These are phyloP conservation scores for Pythium coloratum DNA, from an alignment of 352 stramenopile genomes.

Conservation along the genomic window DNA sequence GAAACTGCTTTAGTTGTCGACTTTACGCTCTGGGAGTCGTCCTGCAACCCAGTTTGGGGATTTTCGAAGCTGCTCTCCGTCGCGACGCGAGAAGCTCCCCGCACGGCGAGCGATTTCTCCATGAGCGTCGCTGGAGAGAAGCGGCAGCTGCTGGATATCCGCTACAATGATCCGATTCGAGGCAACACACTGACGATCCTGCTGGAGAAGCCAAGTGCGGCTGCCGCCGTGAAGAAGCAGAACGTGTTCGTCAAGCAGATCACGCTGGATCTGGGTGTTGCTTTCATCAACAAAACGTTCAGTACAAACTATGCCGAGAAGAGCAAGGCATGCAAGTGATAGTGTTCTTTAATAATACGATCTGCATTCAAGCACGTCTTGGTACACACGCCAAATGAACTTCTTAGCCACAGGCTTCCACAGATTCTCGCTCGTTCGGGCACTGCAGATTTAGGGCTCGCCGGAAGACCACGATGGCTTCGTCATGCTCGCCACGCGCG, in stretches of 20 bases:
- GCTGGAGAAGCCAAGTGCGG: slow-evolving; percentile 16
- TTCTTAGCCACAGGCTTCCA: slow-evolving; percentile 3
- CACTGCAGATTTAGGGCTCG: slow-evolving; percentile 58
- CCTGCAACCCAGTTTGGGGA: slow-evolving; percentile 47
- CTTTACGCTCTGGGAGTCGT: slow-evolving; percentile 54
- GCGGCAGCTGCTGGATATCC: slow-evolving; percentile 22
- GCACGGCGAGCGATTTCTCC: slow-evolving; percentile 26
- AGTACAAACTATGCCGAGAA: slow-evolving; percentile 38
- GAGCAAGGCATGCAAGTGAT: slow-evolving; percentile 3
- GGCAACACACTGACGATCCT: slow-evolving; percentile 35
- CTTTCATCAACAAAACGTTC: slow-evolving; percentile 57
- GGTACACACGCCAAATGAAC: neutral
- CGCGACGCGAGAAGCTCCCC: neutral
- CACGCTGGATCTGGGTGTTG: slow-evolving; percentile 36
- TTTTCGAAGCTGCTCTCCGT: slow-evolving; percentile 39
- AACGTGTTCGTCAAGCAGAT: slow-evolving; percentile 42
- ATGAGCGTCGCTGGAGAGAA: slow-evolving; percentile 21
- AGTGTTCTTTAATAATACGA: slow-evolving; percentile 4
- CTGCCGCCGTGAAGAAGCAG: slow-evolving; percentile 3
- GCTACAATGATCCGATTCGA: slow-evolving; percentile 29
- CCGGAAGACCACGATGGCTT: slow-evolving; percentile 68
- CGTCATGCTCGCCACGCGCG: slow-evolving; percentile 60
- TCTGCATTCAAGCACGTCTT: neutral
- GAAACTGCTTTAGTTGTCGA: slow-evolving; percentile 51
- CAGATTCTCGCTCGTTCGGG: slow-evolving; percentile 21